Percentiles rank a stretch among this genome's conserved stretches.
phyloP scores from a whole-genome alignment of 352 stramenopile species.

The Phytophthora sp. region DNA sequence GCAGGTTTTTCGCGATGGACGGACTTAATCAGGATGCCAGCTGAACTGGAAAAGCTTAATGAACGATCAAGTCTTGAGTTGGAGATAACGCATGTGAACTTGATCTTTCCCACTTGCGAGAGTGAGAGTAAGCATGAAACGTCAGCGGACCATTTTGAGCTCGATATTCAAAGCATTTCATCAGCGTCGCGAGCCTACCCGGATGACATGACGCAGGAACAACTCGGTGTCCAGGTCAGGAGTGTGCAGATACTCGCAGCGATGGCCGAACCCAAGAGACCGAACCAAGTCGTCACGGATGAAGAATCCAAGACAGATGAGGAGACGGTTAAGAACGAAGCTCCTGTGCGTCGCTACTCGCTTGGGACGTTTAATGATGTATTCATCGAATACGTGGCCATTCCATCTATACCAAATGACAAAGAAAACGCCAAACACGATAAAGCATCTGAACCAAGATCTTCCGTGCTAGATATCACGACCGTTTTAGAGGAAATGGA shows the following conservation, averaged over 20 bases:
- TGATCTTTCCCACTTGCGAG: conserved; percentile 57
- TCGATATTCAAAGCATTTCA: conserved; percentile 50
- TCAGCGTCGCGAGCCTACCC: conserved; percentile 55
- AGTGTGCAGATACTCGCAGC: conserved; percentile 49
- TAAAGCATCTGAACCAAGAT: background rate
- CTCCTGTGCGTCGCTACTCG: conserved; percentile 6
- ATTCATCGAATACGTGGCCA: conserved; percentile 54
- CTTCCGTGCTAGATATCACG: conserved; percentile 46
- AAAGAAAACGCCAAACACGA: conserved; percentile 28
- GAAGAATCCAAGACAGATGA: conserved; percentile 5
- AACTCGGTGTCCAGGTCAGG: conserved; percentile 52
- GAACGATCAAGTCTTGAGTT: conserved; percentile 68
- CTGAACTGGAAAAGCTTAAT: conserved; percentile 33
- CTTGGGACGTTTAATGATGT: conserved; percentile 34
- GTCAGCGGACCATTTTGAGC: conserved; percentile 60
- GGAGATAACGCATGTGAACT: conserved; percentile 40
- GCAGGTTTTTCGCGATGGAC: conserved; percentile 72
- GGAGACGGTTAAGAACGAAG: background rate
- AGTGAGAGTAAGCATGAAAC: conserved; percentile 43
- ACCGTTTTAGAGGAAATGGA: conserved; percentile 60
- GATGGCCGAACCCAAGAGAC: conserved; percentile 23
- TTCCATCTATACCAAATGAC: conserved; percentile 41
- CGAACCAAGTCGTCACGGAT: background rate
- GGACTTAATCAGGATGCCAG: conserved; percentile 54
- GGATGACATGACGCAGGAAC: conserved; percentile 48